Evolutionary conservation across 2,329 filamentous ascomycete species (phyloP), one percentile per base, ranked within the genome.

Genomic region (Samsoniella hepiali): DNA sequence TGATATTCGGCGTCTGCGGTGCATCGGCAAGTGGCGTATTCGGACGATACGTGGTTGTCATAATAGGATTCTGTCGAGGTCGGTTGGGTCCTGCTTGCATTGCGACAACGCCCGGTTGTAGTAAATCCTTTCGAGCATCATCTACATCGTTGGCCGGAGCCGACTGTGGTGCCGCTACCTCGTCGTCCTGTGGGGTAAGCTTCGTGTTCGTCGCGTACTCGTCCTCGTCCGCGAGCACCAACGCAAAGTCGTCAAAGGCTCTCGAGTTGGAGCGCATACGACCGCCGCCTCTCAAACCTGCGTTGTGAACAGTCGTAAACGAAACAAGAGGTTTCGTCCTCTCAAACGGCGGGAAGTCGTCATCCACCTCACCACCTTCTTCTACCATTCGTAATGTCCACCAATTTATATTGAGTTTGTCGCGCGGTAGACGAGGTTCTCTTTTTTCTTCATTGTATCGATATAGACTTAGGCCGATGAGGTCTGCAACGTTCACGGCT

Each of bases 371-470:
- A 56, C 90, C 91, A 63, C 91, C 90, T 71, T 95, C 87, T 65
- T 95, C 88, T 1, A 93, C 90, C 87, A 96, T 93, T 47, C 91
- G 84, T 63, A 96, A 77, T 31, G 88, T 91, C 89, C 90, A 95
- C 79, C 87, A 87, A 71, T 94, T 94, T 68, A 93, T 88, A 68
- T 91, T 91, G 59, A 87, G 79, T 71, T 91, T 91, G 58, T 88
- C 84, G 2, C 78, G 73, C 0, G 86, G 78, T 10, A 95, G 78
- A 0, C 82, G 72, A 3, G 91, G 91, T 67, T 92, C 85, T 34
- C 87, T 79, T 68, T 90, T 90, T 72, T 93, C 90, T 69, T 93
- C 88, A 55, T 86, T 85, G 72, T 94, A 95, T 66, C 89, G 82
- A 81, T 89, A 93, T 13, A 96, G 76, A 66, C 88, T 88, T 65